Base-by-base conservation (phyloP, 768 basidiomycete genomes). In the Gymnopilus dilepis region DNA sequence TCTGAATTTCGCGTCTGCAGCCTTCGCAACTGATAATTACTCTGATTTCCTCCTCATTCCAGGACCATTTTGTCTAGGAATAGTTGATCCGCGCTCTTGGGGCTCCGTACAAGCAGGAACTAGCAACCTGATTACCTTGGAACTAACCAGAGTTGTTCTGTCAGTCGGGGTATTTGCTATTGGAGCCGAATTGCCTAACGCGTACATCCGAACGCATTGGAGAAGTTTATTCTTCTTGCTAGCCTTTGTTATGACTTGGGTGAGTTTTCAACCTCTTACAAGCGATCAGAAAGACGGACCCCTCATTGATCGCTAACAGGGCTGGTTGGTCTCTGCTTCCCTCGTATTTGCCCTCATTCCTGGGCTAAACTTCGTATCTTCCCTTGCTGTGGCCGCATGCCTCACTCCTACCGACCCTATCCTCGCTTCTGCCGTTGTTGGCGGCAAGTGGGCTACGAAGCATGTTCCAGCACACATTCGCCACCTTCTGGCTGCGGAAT, bases 161-260 rank as follows among this genome's bases (percentile, higher is more conserved):
- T 97, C 97, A 15, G 91, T 99, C 56, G 95, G 95, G 19, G 97
- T 99, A 0, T 99, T 99, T 72, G 97, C 97, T 6, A 94, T 99
- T 56, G 97, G 97, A 13, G 97, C 98, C 22, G 97, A 99, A 72
- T 80, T 99, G 72, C 97, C 97, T 21, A 95, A 95, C 77, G 92
- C 92, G 4, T 99, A 99, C 76, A 92, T 99, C 84, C 79, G 82
- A 21, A 84, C 86, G n/a, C 97, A 99, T 70, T 97, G 95, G 95
- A 89, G 84, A 69, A 94, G 93, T 66, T 70, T 99, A 3, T 82
- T 91, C 54, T 94, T 94, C 74, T 79, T 99, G 2, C 81, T 99
- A 21, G 84, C 84, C 22, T 91, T 92, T 7, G 85, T 91, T 30
- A 93, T 94, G 91, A 84, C 90, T 65, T 93, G 89, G 88, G 92